These are phyloP conservation scores for Cyphellophora europaea DNA, from an alignment of 2,329 filamentous ascomycete species.

Conservation along the genomic window DNA sequence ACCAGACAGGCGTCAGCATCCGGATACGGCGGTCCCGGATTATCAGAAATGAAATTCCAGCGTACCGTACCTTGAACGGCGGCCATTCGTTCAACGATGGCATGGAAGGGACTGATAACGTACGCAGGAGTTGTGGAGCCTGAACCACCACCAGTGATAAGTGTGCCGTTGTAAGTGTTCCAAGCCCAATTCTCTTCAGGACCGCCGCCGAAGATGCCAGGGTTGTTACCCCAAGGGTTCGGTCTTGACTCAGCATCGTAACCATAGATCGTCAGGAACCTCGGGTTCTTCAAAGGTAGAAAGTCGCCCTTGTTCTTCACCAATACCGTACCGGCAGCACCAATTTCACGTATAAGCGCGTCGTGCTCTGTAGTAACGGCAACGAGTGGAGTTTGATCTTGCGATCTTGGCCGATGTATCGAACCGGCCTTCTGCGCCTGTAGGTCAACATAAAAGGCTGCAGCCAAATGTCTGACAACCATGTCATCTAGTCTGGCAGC, in stretches of 20 bases:
- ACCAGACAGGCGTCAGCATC: conserved; percentile 42
- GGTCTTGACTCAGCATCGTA: conserved; percentile 29
- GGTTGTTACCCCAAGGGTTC: conserved; percentile 1
- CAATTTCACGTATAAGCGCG: conserved; percentile 1
- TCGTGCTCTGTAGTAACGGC: conserved; percentile 2
- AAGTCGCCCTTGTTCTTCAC: conserved; percentile 41
- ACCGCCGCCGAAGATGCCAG: background rate
- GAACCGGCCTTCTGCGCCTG: background rate
- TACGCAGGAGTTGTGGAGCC: conserved; percentile 46
- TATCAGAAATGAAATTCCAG: conserved; percentile 1
- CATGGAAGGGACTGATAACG: conserved; percentile 26
- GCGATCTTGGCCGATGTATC: background rate
- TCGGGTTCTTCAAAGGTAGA: conserved; percentile 40
- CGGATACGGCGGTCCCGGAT: background rate
- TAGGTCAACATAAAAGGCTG: conserved; percentile 26
- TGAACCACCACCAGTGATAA: conserved; percentile 30
- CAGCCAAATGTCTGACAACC: conserved; percentile 35
- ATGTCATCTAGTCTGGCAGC: conserved; percentile 36
- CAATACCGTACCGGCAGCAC: conserved; percentile 29
- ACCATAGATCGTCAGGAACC: conserved; percentile 40
- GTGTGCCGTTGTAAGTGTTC: conserved; percentile 4
- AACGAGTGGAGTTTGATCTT: conserved; percentile 1
- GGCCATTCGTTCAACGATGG: conserved; percentile 1
- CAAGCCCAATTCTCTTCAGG: background rate
- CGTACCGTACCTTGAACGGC: background rate